Base-by-base conservation (phyloP, 306 rosid genomes). In the Casuarina equisetifolia region DNA sequence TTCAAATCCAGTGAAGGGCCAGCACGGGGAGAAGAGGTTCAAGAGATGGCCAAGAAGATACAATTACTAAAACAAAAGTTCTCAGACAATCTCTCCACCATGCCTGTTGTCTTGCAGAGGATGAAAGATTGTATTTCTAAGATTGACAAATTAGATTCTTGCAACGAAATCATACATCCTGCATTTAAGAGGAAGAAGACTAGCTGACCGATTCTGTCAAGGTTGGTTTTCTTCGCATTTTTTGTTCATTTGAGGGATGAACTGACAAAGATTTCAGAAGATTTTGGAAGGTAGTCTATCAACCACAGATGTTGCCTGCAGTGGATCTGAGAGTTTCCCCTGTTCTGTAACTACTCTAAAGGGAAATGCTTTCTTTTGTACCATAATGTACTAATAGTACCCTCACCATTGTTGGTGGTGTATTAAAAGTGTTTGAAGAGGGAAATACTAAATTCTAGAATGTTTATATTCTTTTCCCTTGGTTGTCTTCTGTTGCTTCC, bases 101-200 rank as follows among this genome's bases (percentile, higher is more conserved):
- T 92, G 85, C 97, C 91, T 44, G 6, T 80, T 70, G 90, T 89
- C 74, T 54, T 90, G 91, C 84, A 90, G 85, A 88, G 97, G 84
- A 86, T 91, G 89, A 86, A 82, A 73, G 97, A 89, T 35, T 92
- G 97, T 78, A 83, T 91, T 78, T 82, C 90, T 12, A 89, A 82
- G 69, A 82, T 94, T 57, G 97, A 92, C 64, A 84, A 87, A 74
- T 83, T 89, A 70, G 91, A 88, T 82, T 84, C 97, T 68, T 72
- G 70, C 75, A 92, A 74, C 67, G 81, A 42, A 75, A 74, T 57
- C 76, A 84, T 89, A 78, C 92, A 84, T 78, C 96, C 93, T 51
- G 92, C 88, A 74, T 85, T 90, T 79, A 86, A 89, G 75, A 85
- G 86, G 84, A 87, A 78, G 84, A 85, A 61, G 67, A 79, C 86